Base-by-base conservation (phyloP, 176 grass and related monocot genomes). In the Cenchrus americanus region DNA sequence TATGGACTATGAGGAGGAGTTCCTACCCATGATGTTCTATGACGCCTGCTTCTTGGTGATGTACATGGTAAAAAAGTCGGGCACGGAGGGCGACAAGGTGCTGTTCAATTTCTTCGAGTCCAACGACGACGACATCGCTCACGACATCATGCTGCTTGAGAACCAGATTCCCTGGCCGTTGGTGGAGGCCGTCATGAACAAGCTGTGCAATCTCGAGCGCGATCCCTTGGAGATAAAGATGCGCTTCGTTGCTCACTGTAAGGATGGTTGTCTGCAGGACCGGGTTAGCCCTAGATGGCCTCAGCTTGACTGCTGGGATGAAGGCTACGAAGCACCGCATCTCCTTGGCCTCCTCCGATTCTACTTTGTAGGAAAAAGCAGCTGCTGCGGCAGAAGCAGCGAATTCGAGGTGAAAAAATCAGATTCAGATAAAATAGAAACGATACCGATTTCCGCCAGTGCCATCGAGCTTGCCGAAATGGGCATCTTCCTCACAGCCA, bases 391-490 rank as follows among this genome's bases (percentile, higher is more conserved):
- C 27, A 30, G 27, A 30, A 15, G 2, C 23, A 1, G 22, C 6
- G 0, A 5, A 0, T 30, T 30, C 27, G 27, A 30, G 27, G 27
- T 30, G 27, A 30, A 30, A 30, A 30, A 30, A 30, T 30, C 27
- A 30, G 27, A 30, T 30, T 30, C 6, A 14, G 12, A 1, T 0
- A 49, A 26, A 3, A 9, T 1, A 7, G 14, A 27, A 12, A 7
- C 1, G 7, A 47, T 62, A 47, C 40, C 57, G 1, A 17, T 34
- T 19, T 79, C 76, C 0, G 14, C 23, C 1, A 78, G 59, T 64
- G 76, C 59, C 23, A 18, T 64, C 8, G 59, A 64, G 42, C 76
- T 78, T 62, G 59, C 76, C 2, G 43, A 78, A 10, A 78, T 78
- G 4, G 76, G 76, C 42, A 18, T 78, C 76, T 30, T 5, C 1